Percentiles rank a stretch among this genome's conserved stretches.
phyloP scores from a whole-genome alignment of 345 rosid species.

The Camelina hispida region DNA sequence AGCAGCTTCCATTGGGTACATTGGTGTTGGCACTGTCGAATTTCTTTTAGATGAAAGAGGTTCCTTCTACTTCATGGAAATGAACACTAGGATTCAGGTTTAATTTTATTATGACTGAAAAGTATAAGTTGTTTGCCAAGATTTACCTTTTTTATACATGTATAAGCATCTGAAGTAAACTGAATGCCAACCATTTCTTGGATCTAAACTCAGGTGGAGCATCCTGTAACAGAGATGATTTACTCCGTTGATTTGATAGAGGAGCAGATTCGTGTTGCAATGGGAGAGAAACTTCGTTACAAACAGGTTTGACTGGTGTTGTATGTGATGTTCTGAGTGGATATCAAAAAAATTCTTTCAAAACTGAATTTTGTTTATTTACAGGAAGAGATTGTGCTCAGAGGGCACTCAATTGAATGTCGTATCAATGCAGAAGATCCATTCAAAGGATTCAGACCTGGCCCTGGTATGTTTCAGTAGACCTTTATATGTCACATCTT shows the following conservation, averaged over 20 bases:
- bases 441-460: constrained; percentile 95
- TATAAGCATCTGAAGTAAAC: constrained; percentile 12
- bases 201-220: constrained; percentile 75
- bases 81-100: constrained; percentile 99
- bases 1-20: constrained; percentile 98
- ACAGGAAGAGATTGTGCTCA: constrained; percentile 94
- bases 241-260: constrained; percentile 95
- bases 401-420: constrained; percentile 98
- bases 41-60: constrained; percentile 99
- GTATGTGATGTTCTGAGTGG: background rate
- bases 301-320: constrained; percentile 63
- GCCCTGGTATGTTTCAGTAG: constrained; percentile 69
- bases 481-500: constrained; percentile 7
- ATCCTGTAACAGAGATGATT: constrained; percentile 99
- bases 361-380: background rate
- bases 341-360: background rate
- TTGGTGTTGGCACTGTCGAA: constrained; percentile 97
- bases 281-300: constrained; percentile 90
- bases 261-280: constrained; percentile 97
- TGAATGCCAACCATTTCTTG: constrained; percentile 13
- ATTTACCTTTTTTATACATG: background rate
- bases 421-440: constrained; percentile 99
- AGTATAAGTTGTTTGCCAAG: background rate
- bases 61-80: constrained; percentile 98
- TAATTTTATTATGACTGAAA: constrained; percentile 1